Conservation (phyloP, 176 grass and related monocot species). For the Oropetium thomaeum region DNA sequence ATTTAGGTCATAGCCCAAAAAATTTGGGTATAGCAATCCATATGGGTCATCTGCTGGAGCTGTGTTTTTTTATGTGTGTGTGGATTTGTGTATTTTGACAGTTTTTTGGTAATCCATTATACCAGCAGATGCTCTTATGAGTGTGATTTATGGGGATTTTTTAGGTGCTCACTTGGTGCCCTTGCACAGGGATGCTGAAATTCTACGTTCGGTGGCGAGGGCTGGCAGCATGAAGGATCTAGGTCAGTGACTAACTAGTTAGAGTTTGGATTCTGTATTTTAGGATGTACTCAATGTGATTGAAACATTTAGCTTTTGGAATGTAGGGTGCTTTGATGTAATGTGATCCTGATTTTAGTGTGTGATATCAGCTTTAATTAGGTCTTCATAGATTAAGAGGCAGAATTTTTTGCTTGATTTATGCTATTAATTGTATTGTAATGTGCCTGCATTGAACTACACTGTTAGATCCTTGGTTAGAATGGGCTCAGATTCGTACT, state of each 20-base stretch:
- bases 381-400: background rate
- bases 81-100: too few species aligned
- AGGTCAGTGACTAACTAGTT: constrained; percentile 45
- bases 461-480: background rate
- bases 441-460: background rate
- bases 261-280: constrained; percentile 31
- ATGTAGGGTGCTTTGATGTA: background rate
- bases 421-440: background rate
- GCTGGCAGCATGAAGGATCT: constrained; percentile 86
- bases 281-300: background rate
- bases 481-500: background rate
- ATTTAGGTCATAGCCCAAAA: too few species aligned
- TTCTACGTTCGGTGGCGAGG: constrained; percentile 73
- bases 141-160: background rate
- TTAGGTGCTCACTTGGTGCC: background rate
- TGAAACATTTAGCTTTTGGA: background rate
- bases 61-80: too few species aligned
- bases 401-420: background rate
- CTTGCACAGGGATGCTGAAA: constrained; percentile 64
- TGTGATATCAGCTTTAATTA: background rate
- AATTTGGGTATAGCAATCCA: too few species aligned
- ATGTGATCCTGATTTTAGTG: background rate
- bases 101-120: too few species aligned
- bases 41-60: too few species aligned
- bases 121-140: too few species aligned